phyloP scores from a whole-genome alignment of 108 stramenopile genomes.

The Phaeodactylum tricornutum region DNA sequence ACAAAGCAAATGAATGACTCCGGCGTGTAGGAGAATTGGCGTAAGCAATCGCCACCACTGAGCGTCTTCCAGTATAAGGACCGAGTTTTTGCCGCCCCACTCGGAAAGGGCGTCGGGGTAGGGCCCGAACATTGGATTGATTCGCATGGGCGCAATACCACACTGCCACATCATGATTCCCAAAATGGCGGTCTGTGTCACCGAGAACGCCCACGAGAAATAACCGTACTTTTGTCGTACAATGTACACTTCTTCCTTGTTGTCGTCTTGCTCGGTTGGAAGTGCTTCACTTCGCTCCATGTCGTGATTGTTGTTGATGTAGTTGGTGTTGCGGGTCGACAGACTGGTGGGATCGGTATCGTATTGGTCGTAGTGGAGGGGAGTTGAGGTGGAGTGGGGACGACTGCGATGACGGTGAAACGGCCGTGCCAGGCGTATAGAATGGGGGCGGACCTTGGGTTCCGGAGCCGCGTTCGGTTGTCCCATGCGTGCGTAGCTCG shows the following conservation, averaged over 20 bases:
- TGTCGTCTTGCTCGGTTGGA: too few species aligned
- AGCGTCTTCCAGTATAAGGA: slow-evolving; percentile 63
- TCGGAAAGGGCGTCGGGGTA: slow-evolving; percentile 74
- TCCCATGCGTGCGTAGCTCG: too few species aligned
- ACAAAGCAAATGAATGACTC: slow-evolving; percentile 62
- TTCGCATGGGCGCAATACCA: slow-evolving; percentile 55
- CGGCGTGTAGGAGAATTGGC: slow-evolving; percentile 76
- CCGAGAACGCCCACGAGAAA: slow-evolving; percentile 36
- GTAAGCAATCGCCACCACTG: slow-evolving; percentile 67
- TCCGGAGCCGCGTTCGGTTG: too few species aligned
- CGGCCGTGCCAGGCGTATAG: too few species aligned
- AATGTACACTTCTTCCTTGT: slow-evolving; percentile 36
- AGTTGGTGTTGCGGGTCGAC: too few species aligned
- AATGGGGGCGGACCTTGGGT: too few species aligned
- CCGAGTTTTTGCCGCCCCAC: slow-evolving; percentile 84
- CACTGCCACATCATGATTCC: slow-evolving; percentile 60
- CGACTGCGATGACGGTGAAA: too few species aligned
- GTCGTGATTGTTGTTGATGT: too few species aligned
- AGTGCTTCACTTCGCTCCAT: too few species aligned
- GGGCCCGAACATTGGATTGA: slow-evolving; percentile 79
- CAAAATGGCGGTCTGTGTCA: slow-evolving; percentile 43
- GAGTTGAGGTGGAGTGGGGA: too few species aligned
- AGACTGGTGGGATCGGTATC: too few species aligned
- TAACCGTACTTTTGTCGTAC: slow-evolving; percentile 56
- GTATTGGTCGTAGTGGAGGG: too few species aligned